Conservation (phyloP, 2,329 filamentous ascomycete genomes). For the Colletotrichum lini region DNA sequence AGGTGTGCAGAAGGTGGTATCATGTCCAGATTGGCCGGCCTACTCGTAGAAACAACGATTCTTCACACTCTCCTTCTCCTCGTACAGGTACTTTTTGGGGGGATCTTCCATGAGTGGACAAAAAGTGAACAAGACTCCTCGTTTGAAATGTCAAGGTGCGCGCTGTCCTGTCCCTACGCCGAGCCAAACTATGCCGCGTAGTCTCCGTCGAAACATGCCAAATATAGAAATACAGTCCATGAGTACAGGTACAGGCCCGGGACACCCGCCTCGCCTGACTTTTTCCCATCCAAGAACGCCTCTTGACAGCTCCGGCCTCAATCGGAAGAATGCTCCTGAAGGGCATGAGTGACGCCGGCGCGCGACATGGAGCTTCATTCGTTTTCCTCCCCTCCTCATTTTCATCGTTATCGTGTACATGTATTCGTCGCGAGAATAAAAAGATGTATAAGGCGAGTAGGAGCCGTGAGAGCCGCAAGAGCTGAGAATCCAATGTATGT, state of each 20-base stretch:
- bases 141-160: conserved; percentile 15
- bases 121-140: conserved; percentile 23
- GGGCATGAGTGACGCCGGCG: conserved; percentile 33
- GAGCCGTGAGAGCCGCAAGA: conserved; percentile 27
- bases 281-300: conserved; percentile 27
- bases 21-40: conserved; percentile 29
- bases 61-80: conserved; percentile 16
- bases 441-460: conserved; percentile 23
- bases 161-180: conserved; percentile 22
- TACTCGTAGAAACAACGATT: conserved; percentile 14
- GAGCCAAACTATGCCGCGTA: conserved; percentile 11
- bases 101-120: not conserved
- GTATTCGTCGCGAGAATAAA: conserved; percentile 39
- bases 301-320: not conserved
- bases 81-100: conserved; percentile 34
- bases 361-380: conserved; percentile 14
- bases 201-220: conserved; percentile 24
- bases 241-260: conserved; percentile 20
- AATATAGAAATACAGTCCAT: conserved; percentile 30
- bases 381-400: conserved; percentile 22
- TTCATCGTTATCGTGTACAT: conserved; percentile 41
- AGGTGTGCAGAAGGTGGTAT: conserved; percentile 25
- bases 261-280: conserved; percentile 19
- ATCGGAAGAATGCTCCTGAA: conserved; percentile 18
- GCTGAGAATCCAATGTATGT: conserved; percentile 35